Evolutionary conservation across 192 early-diverging fungal genomes (phyloP).

Genomic region (Obelidium mucronatum): DNA sequence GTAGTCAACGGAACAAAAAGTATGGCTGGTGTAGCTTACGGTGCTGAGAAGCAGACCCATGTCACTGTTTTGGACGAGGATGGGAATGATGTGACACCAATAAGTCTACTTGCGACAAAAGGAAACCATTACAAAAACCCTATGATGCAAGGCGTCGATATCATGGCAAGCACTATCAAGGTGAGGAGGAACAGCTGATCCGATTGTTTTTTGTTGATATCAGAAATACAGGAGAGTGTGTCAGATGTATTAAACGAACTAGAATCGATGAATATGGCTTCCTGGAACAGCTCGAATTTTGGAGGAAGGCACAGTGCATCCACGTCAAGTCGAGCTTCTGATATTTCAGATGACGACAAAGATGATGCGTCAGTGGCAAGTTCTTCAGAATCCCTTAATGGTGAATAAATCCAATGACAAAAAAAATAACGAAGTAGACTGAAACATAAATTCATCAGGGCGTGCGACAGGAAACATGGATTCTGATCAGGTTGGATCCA

Average conservation of each 20-base stretch:
- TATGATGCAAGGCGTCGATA: constrained; percentile 17
- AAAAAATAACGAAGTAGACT: too few relatives aligned
- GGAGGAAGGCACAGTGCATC: constrained; percentile 40
- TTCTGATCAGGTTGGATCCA: not conserved
- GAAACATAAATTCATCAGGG: too few relatives aligned
- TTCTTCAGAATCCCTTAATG: constrained; percentile 32
- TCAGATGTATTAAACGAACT: constrained; percentile 60
- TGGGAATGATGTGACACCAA: constrained; percentile 67
- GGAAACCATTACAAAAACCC: not conserved
- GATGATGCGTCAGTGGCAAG: constrained; percentile 45
- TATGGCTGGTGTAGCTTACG: constrained; percentile 7
- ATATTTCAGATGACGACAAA: constrained; percentile 38
- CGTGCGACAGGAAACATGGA: not conserved
- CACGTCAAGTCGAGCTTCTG: constrained; percentile 40
- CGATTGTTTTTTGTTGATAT: not conserved
- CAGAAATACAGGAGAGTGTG: constrained; percentile 52
- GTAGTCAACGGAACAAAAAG: not conserved
- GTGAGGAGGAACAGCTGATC: too few relatives aligned
- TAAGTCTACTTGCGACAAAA: constrained; percentile 44
- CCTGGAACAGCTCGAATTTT: constrained; percentile 52
- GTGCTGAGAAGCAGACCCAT: not conserved
- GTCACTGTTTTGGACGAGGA: constrained; percentile 56
- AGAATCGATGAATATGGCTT: constrained; percentile 50
- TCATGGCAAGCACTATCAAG: constrained; percentile 42
- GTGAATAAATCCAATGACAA: too few relatives aligned